Base-by-base conservation (phyloP, 768 basidiomycete genomes). In the Pulveroboletus sp. region DNA sequence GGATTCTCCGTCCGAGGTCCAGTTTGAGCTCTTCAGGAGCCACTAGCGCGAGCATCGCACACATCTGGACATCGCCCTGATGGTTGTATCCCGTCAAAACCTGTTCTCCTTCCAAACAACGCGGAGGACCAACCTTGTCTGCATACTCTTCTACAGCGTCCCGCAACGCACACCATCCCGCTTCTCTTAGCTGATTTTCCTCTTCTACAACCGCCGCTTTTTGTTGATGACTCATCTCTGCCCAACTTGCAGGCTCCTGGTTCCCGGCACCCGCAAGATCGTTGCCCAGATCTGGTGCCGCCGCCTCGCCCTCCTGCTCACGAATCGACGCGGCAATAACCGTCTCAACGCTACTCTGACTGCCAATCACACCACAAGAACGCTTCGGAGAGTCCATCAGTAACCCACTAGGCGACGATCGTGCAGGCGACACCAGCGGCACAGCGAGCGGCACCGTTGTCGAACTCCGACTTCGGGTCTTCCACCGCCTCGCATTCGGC, bases 61-160 rank as follows among this genome's bases (percentile, higher is more conserved):
- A 90, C 75, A 82, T 86, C 59, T 90, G 89, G 1, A 89, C 71
- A 58, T 92, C 84, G 13, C 89, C 89, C 84, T 90, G 50, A 41
- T 24, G 14, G n/a, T 51, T 37, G 18, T 15, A 35, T 13, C 18
- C 47, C 39, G 48, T 57, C 26, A 54, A 30, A 10, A 8, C 24
- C 7, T 32, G 5, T 37, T 24, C 30, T 30, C 38, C 14, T 2
- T 26, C 13, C 13, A 9, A 18, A 26, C 3, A 27, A 39, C 47
- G 15, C 37, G 15, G 53, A 65, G 24, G 3, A 44, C 63, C 7
- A 50, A 86, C 86, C 70, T 81, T 71, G 51, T 84, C 82, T 2
- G 80, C 78, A 59, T 81, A 81, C n/a, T 68, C 67, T 51, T 88
- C 84, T 33, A 89, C 51, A 0, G 76, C 73, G 41, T 78, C 75